These are phyloP conservation scores for Xylaria sp. DNA, from an alignment of 2,329 filamentous ascomycete genomes.

Conservation along the genomic window DNA sequence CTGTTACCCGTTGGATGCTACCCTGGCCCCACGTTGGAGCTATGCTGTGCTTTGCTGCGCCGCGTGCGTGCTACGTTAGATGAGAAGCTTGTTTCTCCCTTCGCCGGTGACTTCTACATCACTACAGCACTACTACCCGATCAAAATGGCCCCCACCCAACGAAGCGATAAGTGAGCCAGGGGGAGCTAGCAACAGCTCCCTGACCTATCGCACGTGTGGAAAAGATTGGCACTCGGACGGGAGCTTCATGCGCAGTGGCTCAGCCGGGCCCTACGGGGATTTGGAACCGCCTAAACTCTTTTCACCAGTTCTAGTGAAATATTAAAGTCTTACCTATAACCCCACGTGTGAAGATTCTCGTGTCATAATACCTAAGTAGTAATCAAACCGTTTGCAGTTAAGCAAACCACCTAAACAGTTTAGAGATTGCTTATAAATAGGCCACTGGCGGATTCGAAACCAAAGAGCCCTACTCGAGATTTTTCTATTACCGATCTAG, in stretches of 20 bases:
- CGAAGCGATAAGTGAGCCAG: background rate
- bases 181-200: background rate
- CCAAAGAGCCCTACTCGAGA: background rate
- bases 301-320: background rate
- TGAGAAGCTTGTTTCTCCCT: conserved; percentile 9
- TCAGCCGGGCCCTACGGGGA: background rate
- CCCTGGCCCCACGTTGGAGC: background rate
- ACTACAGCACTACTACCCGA: too few species aligned
- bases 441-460: background rate
- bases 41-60: background rate
- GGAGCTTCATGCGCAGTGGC: conserved; percentile 8
- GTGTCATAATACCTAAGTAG: background rate
- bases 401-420: background rate
- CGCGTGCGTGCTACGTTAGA: background rate
- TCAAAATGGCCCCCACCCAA: background rate
- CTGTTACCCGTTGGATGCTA: background rate
- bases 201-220: background rate
- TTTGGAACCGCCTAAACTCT: conserved; percentile 18
- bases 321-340: background rate
- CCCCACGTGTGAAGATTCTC: background rate
- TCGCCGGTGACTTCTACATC: background rate
- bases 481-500: conserved; percentile 18
- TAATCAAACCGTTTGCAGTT: conserved; percentile 1
- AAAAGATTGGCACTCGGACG: background rate
- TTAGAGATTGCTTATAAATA: background rate